These are phyloP conservation scores for Cladorrhinum sp. DNA, from an alignment of 2,329 filamentous ascomycete species.

Conservation along the genomic window DNA sequence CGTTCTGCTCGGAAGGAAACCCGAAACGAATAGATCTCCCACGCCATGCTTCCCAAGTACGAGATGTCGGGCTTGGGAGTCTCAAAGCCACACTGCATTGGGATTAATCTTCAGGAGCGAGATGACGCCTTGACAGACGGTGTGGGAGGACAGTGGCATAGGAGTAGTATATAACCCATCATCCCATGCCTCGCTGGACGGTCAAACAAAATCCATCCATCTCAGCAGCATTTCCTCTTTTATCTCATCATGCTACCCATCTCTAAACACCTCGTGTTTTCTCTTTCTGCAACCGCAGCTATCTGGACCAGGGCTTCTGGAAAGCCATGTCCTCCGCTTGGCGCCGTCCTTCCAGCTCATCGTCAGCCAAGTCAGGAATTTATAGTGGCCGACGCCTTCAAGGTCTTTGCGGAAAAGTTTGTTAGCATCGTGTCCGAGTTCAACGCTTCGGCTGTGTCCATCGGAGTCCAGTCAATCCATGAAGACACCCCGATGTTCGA, in stretches of 20 bases:
- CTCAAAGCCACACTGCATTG: too few species aligned
- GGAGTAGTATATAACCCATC: too few species aligned
- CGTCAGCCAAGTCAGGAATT: constrained; percentile 32
- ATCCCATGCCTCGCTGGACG: too few species aligned
- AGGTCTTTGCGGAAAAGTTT: constrained; percentile 27
- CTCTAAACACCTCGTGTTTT: neutral
- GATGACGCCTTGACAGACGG: too few species aligned
- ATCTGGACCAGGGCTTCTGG: neutral
- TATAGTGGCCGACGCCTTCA: constrained; percentile 30
- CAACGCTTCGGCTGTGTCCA: constrained; percentile 36
- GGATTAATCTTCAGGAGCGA: too few species aligned
- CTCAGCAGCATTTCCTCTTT: too few species aligned
- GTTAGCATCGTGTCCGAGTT: constrained; percentile 29
- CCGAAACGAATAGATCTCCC: too few species aligned
- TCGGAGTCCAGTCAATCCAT: constrained; percentile 42
- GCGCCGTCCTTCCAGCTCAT: constrained; percentile 39
- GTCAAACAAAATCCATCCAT: neutral
- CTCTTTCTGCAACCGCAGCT: neutral
- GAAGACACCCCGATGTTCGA: constrained; percentile 38
- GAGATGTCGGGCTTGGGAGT: too few species aligned
- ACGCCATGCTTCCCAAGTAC: too few species aligned
- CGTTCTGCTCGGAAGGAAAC: neutral
- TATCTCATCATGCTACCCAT: neutral
- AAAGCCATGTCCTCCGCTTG: constrained; percentile 39
- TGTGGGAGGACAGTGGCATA: too few species aligned